Evolutionary conservation across 2,329 filamentous ascomycete genomes (phyloP).

Genomic region (Didymella arachidicola): DNA sequence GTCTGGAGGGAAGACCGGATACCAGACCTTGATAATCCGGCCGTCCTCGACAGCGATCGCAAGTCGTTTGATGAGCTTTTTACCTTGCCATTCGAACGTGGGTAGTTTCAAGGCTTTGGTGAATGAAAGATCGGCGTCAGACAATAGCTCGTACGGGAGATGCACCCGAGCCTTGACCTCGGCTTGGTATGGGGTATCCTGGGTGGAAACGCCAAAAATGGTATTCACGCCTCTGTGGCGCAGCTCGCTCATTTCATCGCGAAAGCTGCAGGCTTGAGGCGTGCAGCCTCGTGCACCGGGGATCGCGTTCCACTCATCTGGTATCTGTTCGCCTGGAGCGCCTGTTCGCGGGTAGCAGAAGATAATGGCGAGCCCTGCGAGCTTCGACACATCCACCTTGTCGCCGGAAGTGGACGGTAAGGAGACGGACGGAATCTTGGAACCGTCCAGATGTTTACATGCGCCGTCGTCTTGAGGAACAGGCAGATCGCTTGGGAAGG

Average conservation of each 20-base stretch:
- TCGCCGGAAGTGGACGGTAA: conserved; percentile 45
- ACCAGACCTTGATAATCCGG: conserved; percentile 53
- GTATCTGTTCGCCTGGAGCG: conserved; percentile 51
- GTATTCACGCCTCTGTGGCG: conserved; percentile 31
- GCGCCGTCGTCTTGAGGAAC: conserved; percentile 53
- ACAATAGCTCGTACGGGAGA: conserved; percentile 53
- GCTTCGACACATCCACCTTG: conserved; percentile 42
- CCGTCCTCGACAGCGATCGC: conserved; percentile 52
- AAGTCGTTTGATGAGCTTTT: conserved; percentile 50
- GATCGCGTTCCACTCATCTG: conserved; percentile 53
- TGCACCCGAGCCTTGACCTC: conserved; percentile 50
- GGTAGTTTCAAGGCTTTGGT: conserved; percentile 47
- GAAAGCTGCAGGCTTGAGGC: conserved; percentile 56
- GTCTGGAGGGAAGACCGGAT: conserved; percentile 56
- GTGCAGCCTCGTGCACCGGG: conserved; percentile 55
- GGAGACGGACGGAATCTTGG: conserved; percentile 39
- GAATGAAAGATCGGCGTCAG: conserved; percentile 51
- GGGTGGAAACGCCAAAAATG: conserved; percentile 53
- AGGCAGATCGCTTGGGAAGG: conserved; percentile 49
- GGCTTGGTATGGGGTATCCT: conserved; percentile 52
- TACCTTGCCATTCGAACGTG: conserved; percentile 52
- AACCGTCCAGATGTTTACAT: conserved; percentile 48
- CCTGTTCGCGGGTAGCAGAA: conserved; percentile 55
- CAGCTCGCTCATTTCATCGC: conserved; percentile 39
- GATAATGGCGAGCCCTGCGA: conserved; percentile 50